Evolutionary conservation across 2,329 filamentous ascomycete genomes (phyloP), one percentile per base, ranked within the genome.

Genomic region (Elsinoe fawcettii): DNA sequence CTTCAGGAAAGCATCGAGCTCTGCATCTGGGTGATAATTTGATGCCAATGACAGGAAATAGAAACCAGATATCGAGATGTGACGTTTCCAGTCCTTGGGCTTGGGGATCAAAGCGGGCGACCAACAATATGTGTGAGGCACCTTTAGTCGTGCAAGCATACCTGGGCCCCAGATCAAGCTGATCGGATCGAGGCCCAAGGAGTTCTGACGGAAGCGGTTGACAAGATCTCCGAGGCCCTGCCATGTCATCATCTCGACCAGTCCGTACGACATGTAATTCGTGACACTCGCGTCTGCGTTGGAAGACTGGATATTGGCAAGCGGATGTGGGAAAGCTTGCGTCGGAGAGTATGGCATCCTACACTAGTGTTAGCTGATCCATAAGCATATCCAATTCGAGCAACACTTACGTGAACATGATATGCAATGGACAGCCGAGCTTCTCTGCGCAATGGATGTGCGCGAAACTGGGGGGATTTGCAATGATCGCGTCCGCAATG

Each of bases 41-140:
- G 81, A 81, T 1, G 85, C 83, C 8, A 86, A 72, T 54, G 87
- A 80, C 8, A 91, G 78, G 64, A 91, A 90, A 69, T 80, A 90
- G 70, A 92, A 92, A 0, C 88, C 88, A 2, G 86, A 83, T 20
- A 93, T 81, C 56, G 83, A 82, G 53, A 93, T 86, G 58, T 89
- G 78, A 2, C 77, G 71, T 0, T 78, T 80, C 88, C 88, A 93
- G 67, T 93, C 88, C 37, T 80, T 80, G 0, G 88, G 87, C 64
- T 90, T 90, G 0, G 85, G 82, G 16, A 90, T 88, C 51, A 93
- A 73, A 1, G 86, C 81, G 0, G 88, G 86, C 0, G 88, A 91
- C 91, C 91, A 96, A 71, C 90, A 93, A 67, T 96, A 97, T 0
- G 92, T 95, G 64, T 88, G 89, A 0, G 91, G 90, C n/a, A 96